phyloP scores from a whole-genome alignment of 495 filamentous ascomycete genomes.

The Penicillium desertorum region DNA sequence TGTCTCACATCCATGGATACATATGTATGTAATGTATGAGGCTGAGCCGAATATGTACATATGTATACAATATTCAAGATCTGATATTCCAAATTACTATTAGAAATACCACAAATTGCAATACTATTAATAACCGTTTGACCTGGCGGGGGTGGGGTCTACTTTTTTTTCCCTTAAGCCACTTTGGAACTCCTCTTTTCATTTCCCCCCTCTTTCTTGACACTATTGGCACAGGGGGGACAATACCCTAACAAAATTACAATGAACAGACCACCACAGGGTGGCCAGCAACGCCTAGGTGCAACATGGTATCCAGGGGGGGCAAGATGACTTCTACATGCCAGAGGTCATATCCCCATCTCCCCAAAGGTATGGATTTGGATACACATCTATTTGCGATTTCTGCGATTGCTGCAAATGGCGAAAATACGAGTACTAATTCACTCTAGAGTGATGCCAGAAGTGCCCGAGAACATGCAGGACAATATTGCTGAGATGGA shows the following conservation, averaged over 20 bases:
- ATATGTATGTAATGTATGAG: not conserved
- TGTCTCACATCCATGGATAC: too few relatives aligned
- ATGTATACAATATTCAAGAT: too few relatives aligned
- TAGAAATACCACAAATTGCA: too few relatives aligned
- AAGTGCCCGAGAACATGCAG: conserved; percentile 84
- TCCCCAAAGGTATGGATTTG: conserved; percentile 76
- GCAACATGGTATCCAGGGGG: conserved; percentile 89
- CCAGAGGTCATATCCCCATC: conserved; percentile 76
- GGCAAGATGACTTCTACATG: conserved; percentile 83
- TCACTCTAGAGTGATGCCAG: conserved; percentile 63
- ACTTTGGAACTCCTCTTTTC: not conserved
- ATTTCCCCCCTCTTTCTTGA: not conserved
- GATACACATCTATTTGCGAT: not conserved
- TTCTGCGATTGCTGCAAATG: conserved; percentile 11
- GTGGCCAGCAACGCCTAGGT: conserved; percentile 57
- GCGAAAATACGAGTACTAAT: conserved; percentile 29
- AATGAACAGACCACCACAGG: conserved; percentile 46
- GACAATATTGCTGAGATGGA: conserved; percentile 87
- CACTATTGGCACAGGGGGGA: too few relatives aligned
- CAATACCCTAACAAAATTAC: conserved; percentile 4
- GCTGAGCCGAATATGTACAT: not conserved
- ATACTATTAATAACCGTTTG: not conserved
- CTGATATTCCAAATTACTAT: too few relatives aligned
- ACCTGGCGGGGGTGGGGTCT: not conserved
- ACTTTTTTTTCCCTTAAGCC: not conserved